Base-by-base conservation (phyloP, 345 rosid genomes). In the Microcos paniculata region DNA sequence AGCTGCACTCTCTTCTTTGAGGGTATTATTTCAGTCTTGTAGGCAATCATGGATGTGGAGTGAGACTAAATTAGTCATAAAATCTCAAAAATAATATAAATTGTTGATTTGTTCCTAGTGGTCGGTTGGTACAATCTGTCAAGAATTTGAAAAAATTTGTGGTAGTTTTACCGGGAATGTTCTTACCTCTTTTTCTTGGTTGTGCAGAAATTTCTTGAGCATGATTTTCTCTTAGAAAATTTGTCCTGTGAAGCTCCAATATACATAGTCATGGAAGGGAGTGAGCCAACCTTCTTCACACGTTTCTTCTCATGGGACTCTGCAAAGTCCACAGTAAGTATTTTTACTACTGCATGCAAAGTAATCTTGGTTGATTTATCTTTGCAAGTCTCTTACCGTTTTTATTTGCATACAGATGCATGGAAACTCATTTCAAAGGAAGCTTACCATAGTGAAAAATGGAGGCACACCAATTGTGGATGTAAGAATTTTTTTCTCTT, bases 291-390 rank as follows among this genome's bases (percentile, higher is more conserved):
- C 67, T 96, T 96, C 83, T 94, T 96, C 78, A 92, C 96, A 11
- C 93, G 97, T 57, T 96, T 92, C 87, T 96, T 96, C 79, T 76
- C 90, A 52, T 96, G 99, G 99, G 98, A 96, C 84, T 84, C 98
- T 10, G 74, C 94, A 45, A 94, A 96, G 87, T 84, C 92, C 74
- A 76, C 76, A 8, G 99, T 94, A 86, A 90, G 96, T 81, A 53
- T 70, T 79, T 65, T 75, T 52, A 31, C 8, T 45, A 30, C 72
- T 64, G 30, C 46, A 46, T 53, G 52, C 70, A 48, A 21, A 52
- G 62, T 70, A 48, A 6, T 72, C 45, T 26, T 63, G 71, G 28
- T 74, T 62, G 63, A 64, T 76, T 49, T 53, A 67, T 46, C 55
- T 53, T 33, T 62, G 65, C 9, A 63, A 63, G 73, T 35, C 49